Evolutionary conservation across 2,329 filamentous ascomycete genomes (phyloP).

Genomic region (Penicillium sp.): DNA sequence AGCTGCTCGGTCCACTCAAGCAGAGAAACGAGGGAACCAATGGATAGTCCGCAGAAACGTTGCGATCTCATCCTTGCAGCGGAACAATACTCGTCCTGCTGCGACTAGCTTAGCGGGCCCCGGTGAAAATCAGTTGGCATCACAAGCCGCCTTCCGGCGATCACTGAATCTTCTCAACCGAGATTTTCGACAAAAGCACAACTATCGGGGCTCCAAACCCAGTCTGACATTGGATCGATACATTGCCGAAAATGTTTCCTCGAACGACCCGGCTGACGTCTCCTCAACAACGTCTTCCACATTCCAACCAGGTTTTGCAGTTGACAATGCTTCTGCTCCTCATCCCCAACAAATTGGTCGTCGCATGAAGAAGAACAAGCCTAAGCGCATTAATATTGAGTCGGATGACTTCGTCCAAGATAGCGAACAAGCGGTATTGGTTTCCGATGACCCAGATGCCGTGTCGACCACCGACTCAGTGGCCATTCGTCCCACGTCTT

Average conservation of each 20-base stretch:
- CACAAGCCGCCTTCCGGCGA: slow-evolving; percentile 29
- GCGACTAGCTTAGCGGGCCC: slow-evolving; percentile 29
- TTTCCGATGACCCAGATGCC: slow-evolving; percentile 19
- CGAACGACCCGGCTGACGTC: not conserved
- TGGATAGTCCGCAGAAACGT: slow-evolving; percentile 37
- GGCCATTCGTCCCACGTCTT: slow-evolving; percentile 21
- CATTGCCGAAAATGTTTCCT: slow-evolving; percentile 26
- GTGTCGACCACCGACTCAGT: not conserved
- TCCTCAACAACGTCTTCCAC: not conserved
- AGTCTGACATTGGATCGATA: slow-evolving; percentile 39
- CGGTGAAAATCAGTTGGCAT: slow-evolving; percentile 11
- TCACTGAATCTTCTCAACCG: slow-evolving; percentile 35
- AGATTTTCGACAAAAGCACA: slow-evolving; percentile 25
- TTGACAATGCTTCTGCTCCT: not conserved
- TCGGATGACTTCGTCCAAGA: slow-evolving; percentile 37
- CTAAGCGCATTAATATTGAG: slow-evolving; percentile 49
- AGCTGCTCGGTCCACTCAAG: slow-evolving; percentile 7
- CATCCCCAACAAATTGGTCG: slow-evolving; percentile 15
- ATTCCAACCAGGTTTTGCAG: not conserved
- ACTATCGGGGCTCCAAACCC: slow-evolving; percentile 15
- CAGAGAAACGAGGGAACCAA: slow-evolving; percentile 25
- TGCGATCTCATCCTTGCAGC: slow-evolving; percentile 37
- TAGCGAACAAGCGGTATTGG: slow-evolving; percentile 40
- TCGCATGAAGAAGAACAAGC: slow-evolving; percentile 37
- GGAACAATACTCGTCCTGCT: slow-evolving; percentile 37